Evolutionary conservation across 179 eudicot species (phyloP).

Genomic region (Vitellaria paradoxa): DNA sequence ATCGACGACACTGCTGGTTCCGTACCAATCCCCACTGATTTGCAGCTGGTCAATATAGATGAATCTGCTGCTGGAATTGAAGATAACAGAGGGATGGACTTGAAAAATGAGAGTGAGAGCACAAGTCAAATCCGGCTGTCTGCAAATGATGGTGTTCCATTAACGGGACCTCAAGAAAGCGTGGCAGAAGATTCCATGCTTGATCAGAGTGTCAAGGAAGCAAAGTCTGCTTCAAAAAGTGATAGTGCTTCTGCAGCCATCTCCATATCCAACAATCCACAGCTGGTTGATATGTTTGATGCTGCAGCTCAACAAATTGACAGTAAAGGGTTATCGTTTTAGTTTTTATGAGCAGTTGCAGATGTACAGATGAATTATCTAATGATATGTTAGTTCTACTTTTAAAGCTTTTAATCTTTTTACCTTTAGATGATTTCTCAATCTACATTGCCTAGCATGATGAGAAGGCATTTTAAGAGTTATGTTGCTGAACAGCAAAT

Average conservation of each 20-base stretch:
- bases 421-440: background rate
- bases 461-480: background rate
- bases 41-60: background rate
- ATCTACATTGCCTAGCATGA: conserved; percentile 3
- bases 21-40: background rate
- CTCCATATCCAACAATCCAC: background rate
- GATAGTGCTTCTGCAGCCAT: background rate
- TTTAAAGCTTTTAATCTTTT: background rate
- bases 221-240: background rate
- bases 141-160: background rate
- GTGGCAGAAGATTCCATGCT: background rate
- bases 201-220: background rate
- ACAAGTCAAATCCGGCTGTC: background rate
- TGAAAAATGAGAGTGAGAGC: conserved; percentile 3
- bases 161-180: conserved; percentile 3
- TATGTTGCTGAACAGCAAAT: background rate
- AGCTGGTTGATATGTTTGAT: background rate
- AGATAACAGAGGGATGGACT: background rate
- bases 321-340: conserved; percentile 3
- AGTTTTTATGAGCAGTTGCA: conserved; percentile 14
- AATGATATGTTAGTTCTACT: background rate
- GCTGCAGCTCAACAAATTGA: background rate
- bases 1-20: background rate
- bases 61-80: background rate
- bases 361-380: conserved; percentile 21